Conservation (phyloP, 768 basidiomycete genomes). For the Panaeolus cyanescens region DNA sequence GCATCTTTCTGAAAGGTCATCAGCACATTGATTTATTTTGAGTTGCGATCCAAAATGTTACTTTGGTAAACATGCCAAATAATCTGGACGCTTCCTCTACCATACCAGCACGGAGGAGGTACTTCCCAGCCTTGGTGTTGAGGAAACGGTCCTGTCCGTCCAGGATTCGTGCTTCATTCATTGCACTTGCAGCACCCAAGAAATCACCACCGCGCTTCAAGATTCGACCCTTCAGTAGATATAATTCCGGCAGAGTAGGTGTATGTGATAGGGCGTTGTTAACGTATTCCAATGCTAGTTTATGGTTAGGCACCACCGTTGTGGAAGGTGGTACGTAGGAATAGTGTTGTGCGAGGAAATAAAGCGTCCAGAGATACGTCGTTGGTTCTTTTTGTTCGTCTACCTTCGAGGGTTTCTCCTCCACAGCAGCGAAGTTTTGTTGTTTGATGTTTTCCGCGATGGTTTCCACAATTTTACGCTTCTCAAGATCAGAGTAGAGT, state of each 20-base stretch:
- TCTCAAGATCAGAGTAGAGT: constrained; percentile 67
- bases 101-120: constrained; percentile 81
- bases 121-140: constrained; percentile 94
- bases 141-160: constrained; percentile 96
- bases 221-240: constrained; percentile 78
- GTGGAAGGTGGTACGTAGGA: constrained; percentile 39
- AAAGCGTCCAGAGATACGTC: constrained; percentile 91
- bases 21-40: constrained; percentile 3
- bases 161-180: constrained; percentile 81
- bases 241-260: constrained; percentile 90
- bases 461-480: constrained; percentile 70
- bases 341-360: constrained; percentile 91
- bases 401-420: constrained; percentile 19
- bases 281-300: constrained; percentile 62
- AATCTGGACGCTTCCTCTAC: constrained; percentile 73
- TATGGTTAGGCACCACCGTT: constrained; percentile 41
- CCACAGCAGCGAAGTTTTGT: constrained; percentile 32
- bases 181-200: constrained; percentile 66
- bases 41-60: constrained; percentile 25
- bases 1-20: constrained; percentile 79
- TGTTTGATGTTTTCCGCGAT: constrained; percentile 52
- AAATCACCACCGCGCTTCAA: constrained; percentile 87
- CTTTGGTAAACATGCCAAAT: constrained; percentile 92
- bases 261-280: constrained; percentile 77
- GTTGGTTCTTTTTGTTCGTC: constrained; percentile 57